phyloP scores from a whole-genome alignment of 768 basidiomycete genomes.

The Lentinula sp. region DNA sequence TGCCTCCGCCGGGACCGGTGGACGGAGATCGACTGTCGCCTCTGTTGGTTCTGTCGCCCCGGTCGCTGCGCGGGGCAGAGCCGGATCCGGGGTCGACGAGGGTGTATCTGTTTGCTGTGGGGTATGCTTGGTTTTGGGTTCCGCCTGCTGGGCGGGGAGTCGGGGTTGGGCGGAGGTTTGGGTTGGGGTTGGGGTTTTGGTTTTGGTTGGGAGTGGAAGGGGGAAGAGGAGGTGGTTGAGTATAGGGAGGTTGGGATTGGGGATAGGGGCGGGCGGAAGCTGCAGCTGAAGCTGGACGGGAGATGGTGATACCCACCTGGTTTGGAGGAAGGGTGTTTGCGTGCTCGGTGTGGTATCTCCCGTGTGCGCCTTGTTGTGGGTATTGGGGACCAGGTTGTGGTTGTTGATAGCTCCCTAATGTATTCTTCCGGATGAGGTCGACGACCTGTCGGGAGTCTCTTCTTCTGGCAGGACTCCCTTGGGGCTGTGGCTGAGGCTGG shows the following conservation, averaged over 20 bases:
- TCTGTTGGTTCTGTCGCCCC: too few species aligned
- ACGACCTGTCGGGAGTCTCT: slow-evolving; percentile 41
- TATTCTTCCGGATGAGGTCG: slow-evolving; percentile 50
- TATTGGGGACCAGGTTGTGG: background rate
- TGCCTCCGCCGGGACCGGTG: background rate
- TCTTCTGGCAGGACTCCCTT: slow-evolving; percentile 9
- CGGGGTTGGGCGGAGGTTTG: background rate
- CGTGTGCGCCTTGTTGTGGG: background rate
- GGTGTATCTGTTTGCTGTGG: slow-evolving; percentile 1
- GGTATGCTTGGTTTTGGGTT: background rate
- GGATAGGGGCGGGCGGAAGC: too few species aligned
- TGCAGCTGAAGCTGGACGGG: too few species aligned
- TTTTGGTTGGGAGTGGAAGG: too few species aligned
- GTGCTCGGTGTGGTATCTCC: background rate
- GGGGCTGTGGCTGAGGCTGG: too few species aligned
- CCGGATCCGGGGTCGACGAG: background rate
- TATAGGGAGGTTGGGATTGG: too few species aligned
- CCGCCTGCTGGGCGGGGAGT: background rate
- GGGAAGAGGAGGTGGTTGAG: too few species aligned
- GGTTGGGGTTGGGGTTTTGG: too few species aligned
- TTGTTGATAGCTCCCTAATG: slow-evolving; percentile 14
- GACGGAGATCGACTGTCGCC: background rate
- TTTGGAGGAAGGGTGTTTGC: too few species aligned
- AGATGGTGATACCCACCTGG: too few species aligned
- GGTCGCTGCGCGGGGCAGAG: background rate